Evolutionary conservation across 306 rosid species (phyloP), one percentile per base, ranked within the genome.

Genomic region (Medicago ruthenica): DNA sequence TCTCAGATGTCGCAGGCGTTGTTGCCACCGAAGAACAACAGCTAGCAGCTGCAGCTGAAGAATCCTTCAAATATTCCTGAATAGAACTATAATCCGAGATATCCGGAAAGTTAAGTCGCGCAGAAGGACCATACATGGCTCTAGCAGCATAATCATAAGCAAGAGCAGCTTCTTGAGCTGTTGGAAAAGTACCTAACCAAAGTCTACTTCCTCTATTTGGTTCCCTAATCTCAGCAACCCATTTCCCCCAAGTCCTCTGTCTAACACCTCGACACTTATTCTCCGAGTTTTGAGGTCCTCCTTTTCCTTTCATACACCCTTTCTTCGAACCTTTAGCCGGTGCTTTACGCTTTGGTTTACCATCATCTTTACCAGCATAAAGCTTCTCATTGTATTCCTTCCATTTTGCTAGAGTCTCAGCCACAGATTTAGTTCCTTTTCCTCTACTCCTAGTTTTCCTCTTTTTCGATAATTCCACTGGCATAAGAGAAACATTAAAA

Each of bases 281-380:
- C 39, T 67, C 21, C 2, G 89, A 85, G 39, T 96, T 96, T 37
- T 92, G 88, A 5, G 99, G 99, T 48, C 99, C 99, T 34, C 99
- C 99, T 57, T 96, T 96, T 4, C 99, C 99, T 79, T 90, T 90
- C 99, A 96, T 96, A 75, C 99, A 96, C 27, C 99, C 99, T 80
- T 96, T 96, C 97, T 92, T 96, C 1, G 99, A 96, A 34, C 99
- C 99, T 72, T 87, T 89, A 1, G 98, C 96, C 0, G 96, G 99
- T 3, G 80, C 86, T 78, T 82, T 90, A 0, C 88, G 86, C 12
- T 31, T 72, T 14, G 77, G 82, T 68, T 73, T 89, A 22, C 73
- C 74, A 9, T 65, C 86, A 6, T 27, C 78, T 44, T 39, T 81
- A 2, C 60, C 65, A 31, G 89, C 71, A 10, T 76, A 82, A 0